These are phyloP conservation scores for Cocos nucifera DNA, from an alignment of 176 grass and related monocot genomes.

Conservation along the genomic window DNA sequence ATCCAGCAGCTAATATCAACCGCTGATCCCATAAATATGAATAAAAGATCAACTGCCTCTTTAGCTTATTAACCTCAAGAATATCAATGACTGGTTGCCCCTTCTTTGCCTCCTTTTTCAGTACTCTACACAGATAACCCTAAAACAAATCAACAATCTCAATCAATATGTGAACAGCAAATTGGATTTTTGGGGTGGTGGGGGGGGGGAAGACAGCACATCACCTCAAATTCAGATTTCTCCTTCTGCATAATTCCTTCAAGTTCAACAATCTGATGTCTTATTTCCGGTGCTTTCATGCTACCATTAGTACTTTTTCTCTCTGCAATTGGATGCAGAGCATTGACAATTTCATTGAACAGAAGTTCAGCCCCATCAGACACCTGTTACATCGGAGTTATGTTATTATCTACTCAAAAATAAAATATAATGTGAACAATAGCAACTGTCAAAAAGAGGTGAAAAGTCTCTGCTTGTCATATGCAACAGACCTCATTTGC, in stretches of 20 bases:
- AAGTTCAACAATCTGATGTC: conserved; percentile 53
- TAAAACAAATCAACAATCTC: conserved; percentile 24
- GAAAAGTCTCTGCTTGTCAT: neutral
- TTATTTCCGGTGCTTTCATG: conserved; percentile 18
- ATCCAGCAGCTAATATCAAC: conserved; percentile 42
- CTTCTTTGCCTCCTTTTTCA: conserved; percentile 61
- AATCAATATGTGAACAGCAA: conserved; percentile 11
- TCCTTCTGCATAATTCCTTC: conserved; percentile 64
- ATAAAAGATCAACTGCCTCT: conserved; percentile 75
- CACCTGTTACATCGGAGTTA: conserved; percentile 34
- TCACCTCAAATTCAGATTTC: conserved; percentile 68
- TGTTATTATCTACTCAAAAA: too few relatives aligned
- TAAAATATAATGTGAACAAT: too few relatives aligned
- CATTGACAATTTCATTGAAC: conserved; percentile 54
- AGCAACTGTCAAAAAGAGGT: too few relatives aligned
- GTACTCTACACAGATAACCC: conserved; percentile 58
- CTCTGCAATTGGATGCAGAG: conserved; percentile 37
- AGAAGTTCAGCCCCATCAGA: conserved; percentile 50
- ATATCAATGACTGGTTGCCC: conserved; percentile 55
- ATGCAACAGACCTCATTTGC: conserved; percentile 57
- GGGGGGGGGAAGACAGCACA: conserved; percentile 9
- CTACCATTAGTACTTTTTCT: conserved; percentile 26
- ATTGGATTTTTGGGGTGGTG: conserved; percentile 15
- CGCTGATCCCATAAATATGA: conserved; percentile 86
- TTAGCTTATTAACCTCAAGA: conserved; percentile 88